A percentile compares a stretch with the other conserved stretches of the same genome.
Conservation (phyloP, 257 asterid genomes). For the Coffea eugenioides region DNA sequence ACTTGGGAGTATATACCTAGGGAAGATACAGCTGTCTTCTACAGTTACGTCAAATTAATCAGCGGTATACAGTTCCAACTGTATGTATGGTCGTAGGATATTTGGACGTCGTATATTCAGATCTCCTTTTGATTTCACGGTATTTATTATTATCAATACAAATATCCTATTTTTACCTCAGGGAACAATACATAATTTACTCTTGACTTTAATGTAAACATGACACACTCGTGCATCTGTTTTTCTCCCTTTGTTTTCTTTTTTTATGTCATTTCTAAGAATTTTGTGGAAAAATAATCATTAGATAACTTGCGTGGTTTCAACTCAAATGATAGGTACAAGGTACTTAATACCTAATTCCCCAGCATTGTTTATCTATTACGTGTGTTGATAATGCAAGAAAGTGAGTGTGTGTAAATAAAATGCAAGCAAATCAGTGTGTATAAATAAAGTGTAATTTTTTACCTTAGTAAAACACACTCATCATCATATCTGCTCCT, state of each 20-base stretch:
- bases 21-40: constrained; percentile 10
- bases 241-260: not conserved
- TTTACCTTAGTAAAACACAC: no score
- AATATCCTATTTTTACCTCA: not conserved
- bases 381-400: no score
- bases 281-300: not conserved
- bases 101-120: not conserved
- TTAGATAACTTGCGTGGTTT: not conserved
- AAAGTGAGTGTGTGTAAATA: no score
- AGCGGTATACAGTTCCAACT: not conserved
- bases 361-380: no score
- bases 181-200: not conserved
- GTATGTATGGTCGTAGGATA: not conserved
- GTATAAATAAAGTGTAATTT: no score
- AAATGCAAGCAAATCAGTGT: no score
- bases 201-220: not conserved
- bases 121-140: not conserved
- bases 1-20: not conserved
- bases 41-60: not conserved
- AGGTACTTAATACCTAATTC: not conserved
- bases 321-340: not conserved
- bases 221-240: not conserved
- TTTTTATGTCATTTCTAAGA: not conserved
- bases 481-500: not conserved
- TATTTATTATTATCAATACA: not conserved